Conservation (phyloP, 202 grass and related monocot genomes). For the Alloteropsis angusta region DNA sequence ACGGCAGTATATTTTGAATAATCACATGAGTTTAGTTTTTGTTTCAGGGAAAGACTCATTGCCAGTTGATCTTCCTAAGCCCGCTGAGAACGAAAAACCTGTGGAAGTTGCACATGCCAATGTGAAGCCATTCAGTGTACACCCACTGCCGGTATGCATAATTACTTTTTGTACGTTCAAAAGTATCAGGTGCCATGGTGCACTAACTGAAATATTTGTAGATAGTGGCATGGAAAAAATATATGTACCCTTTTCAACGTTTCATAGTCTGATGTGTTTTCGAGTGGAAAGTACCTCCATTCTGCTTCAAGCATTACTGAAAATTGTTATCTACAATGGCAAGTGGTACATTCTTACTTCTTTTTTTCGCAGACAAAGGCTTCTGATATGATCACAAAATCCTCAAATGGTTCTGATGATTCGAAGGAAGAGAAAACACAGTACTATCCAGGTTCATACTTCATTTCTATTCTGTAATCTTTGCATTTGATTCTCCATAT, state of each 20-base stretch:
- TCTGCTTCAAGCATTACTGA: not conserved
- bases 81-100: conserved; percentile 40
- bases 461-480: conserved; percentile 9
- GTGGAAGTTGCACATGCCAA: conserved; percentile 44
- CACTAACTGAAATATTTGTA: not conserved
- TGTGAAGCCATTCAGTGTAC: conserved; percentile 55
- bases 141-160: conserved; percentile 41
- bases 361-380: conserved; percentile 33
- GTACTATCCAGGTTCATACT: conserved; percentile 63
- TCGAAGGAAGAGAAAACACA: conserved; percentile 62
- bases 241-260: not conserved
- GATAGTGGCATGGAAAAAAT: not conserved
- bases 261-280: not conserved
- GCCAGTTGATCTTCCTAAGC: conserved; percentile 66
- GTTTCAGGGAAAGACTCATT: conserved; percentile 77
- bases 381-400: conserved; percentile 41
- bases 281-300: not conserved
- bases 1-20: conserved; percentile 5
- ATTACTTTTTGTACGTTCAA: not conserved
- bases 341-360: not conserved
- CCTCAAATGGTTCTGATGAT: conserved; percentile 43
- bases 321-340: not conserved
- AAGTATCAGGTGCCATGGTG: not conserved
- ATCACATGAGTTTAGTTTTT: conserved; percentile 24
- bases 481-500: not conserved